Evolutionary conservation across 192 early-diverging fungal genomes (phyloP), one percentile per base, ranked within the genome.

Genomic region (Coemansia sp.): DNA sequence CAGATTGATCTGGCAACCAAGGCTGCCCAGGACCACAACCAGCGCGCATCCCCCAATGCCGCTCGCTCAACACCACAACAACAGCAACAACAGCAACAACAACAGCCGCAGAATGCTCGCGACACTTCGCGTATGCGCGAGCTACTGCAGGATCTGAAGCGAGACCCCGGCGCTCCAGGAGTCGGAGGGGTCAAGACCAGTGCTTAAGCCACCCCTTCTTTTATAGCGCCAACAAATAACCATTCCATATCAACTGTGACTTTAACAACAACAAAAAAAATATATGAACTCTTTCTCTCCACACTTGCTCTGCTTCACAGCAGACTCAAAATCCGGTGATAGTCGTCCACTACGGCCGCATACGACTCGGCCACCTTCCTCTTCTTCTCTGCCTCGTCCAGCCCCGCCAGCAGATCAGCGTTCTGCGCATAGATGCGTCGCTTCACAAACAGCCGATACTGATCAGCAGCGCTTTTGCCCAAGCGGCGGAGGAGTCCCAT

Each of bases 391-490:
- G 58, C 63, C n/a, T 55, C 68, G 15, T 85, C 83, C 69, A 94
- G 66, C 5, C 68, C 78, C 23, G 62, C 64, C 46, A 95, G 61
- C 18, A 76, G 71, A 40, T 95, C 91, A 59, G 86, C 65, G 65
- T 95, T 94, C 41, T 87, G 88, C 14, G 77, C 71, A 71, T 86
- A 97, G 9, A 97, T 67, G 15, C 93, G 63, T 36, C 82, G 74
- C 72, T 97, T 97, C 14, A 97, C 88, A 59, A 86, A 85, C 39
- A 94, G 60, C 43, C 92, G 68, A 70, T 86, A 92, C 14, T 61
- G 58, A 33, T 75, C 80, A 82, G 23, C 60, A 78, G 0, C 42
- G 58, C 13, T 63, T 64, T 37, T 80, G 56, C 25, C 78, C 81
- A 39, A 92, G 51, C 22, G 53, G 65, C 34, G 73, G 21, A 95